Percentiles rank a stretch among this genome's conserved stretches.
Evolutionary conservation across 2,329 filamentous ascomycete genomes (phyloP).

Genomic region (Fusarium buharicum): DNA sequence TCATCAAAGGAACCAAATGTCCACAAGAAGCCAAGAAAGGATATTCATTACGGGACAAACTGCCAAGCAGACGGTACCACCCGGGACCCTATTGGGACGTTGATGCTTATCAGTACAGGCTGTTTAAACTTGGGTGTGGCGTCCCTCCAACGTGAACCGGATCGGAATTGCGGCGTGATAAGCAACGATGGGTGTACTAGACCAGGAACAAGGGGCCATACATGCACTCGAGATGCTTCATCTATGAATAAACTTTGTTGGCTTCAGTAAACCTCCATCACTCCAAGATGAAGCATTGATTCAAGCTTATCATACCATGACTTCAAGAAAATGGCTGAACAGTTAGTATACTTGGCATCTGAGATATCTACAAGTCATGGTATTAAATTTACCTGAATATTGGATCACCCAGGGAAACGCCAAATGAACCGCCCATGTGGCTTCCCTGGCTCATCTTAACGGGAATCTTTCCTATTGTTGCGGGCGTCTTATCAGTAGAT

Average conservation of each 20-base stretch:
- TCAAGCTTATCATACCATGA: constrained; percentile 7
- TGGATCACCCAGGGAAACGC: constrained; percentile 1
- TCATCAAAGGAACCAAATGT: constrained; percentile 7
- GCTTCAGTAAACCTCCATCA: neutral
- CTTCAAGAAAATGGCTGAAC: constrained; percentile 1
- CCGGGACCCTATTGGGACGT: constrained; percentile 34
- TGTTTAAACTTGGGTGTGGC: constrained; percentile 38
- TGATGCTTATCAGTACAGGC: constrained; percentile 43
- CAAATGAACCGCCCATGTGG: constrained; percentile 5
- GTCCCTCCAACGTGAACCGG: constrained; percentile 24
- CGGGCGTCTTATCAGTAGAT: constrained; percentile 43
- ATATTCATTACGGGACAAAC: constrained; percentile 27
- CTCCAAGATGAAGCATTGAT: neutral
- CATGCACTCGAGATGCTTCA: constrained; percentile 3
- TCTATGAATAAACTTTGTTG: constrained; percentile 6
- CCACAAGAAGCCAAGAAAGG: constrained; percentile 28
- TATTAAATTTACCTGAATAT: neutral
- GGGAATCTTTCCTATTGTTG: constrained; percentile 24
- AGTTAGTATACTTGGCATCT: constrained; percentile 28
- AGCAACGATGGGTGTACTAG: constrained; percentile 25
- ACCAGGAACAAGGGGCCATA: constrained; percentile 25
- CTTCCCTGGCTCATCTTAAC: constrained; percentile 11
- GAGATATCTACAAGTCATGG: neutral
- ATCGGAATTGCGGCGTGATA: constrained; percentile 39
- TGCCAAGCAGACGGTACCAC: constrained; percentile 34